Evolutionary conservation across 495 filamentous ascomycete genomes (phyloP), one percentile per base, ranked within the genome.

Genomic region (Daldinia bambusicola): DNA sequence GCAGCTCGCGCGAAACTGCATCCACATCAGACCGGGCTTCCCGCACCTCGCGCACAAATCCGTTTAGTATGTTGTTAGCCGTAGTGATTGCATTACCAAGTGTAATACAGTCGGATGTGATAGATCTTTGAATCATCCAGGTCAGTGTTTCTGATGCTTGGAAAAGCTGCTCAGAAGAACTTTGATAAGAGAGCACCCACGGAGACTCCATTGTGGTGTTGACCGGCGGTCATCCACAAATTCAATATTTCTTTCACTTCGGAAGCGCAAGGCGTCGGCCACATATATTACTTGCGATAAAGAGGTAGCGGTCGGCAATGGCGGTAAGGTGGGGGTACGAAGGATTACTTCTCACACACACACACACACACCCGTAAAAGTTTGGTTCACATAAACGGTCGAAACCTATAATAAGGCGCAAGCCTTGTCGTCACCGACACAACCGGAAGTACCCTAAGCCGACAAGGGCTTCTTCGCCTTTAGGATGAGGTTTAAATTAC

Each of bases 11-110:
- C 22, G 83, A 82, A 16, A 86, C 76, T 59, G 68, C 74, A 52
- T 85, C 81, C 12, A 84, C 66, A 13, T 86, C 84, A 50, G 78
- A 69, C 16, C 83, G 75, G 3, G 81, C 80, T 61, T 83, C 83
- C 31, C 83, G 83, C 0, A 86, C 79, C 14, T 83, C 80, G 5
- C 80, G 80, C 7, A 85, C 80, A 66, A 84, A 81, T 50, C 51
- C 43, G 70, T 73, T 70, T 16, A 83, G 66, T 45, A 74, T 56
- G 10, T 57, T 53, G 61, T 67, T 65, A 22, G 79, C 76, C 18
- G 75, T 76, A 36, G 74, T 60, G 38, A 83, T 80, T 52, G 77
- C 74, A 59, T 70, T 74, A 60, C 77, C 70, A 6, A 82, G 78
- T 7, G 76, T 75, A 48, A 78, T 78, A 70, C 84, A 87, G 14